Conservation (phyloP, 306 rosid genomes). For the Mimosa bimucronata region DNA sequence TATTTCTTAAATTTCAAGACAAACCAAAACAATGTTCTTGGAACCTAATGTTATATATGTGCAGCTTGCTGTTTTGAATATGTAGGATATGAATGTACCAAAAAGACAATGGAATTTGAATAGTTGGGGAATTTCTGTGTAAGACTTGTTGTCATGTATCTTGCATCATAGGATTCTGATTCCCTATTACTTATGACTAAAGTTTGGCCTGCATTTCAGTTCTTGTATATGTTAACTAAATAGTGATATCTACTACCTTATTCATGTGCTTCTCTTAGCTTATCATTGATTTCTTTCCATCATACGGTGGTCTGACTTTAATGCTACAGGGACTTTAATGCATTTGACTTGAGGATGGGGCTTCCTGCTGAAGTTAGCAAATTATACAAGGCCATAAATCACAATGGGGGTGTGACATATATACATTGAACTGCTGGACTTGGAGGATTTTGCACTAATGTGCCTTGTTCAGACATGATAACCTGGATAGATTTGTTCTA, state of each 20-base stretch:
- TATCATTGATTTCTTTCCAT: conserved; percentile 34
- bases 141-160: conserved; percentile 21
- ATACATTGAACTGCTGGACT: conserved; percentile 98
- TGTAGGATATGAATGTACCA: too few relatives aligned
- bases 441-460: too few relatives aligned
- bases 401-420: conserved; percentile 86
- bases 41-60: too few relatives aligned
- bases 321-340: conserved; percentile 84
- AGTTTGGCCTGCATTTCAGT: conserved; percentile 17
- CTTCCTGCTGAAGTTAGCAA: conserved; percentile 84
- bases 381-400: conserved; percentile 72
- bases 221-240: conserved; percentile 10
- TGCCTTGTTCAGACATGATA: too few relatives aligned
- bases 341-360: conserved; percentile 73
- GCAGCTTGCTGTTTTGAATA: too few relatives aligned
- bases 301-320: conserved; percentile 37
- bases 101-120: neutral
- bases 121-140: conserved; percentile 6
- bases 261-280: conserved; percentile 26
- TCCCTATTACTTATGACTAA: conserved; percentile 5
- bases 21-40: neutral
- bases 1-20: neutral
- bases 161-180: conserved; percentile 22
- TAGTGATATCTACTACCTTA: conserved; percentile 12
- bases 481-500: too few relatives aligned